A percentile compares a stretch with the other conserved stretches of the same genome.
Evolutionary conservation across 768 basidiomycete species (phyloP).

Genomic region (Guyanaporus albipodus): DNA sequence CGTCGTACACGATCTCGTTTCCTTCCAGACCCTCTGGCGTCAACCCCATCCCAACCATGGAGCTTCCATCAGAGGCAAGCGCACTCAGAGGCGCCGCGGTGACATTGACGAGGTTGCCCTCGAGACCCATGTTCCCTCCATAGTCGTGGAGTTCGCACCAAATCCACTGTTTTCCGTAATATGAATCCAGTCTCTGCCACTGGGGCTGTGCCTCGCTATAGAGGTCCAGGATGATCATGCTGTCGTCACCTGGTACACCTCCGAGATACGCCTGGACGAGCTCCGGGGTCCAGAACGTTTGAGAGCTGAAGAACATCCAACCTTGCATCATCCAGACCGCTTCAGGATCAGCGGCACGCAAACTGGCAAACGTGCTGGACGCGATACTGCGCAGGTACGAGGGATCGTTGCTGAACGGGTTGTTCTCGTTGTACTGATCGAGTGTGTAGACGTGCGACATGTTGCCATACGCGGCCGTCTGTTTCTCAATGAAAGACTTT

Average conservation of each 20-base stretch:
- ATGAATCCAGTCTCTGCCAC: slow-evolving; percentile 38
- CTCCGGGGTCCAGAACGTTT: slow-evolving; percentile 38
- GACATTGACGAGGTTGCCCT: slow-evolving; percentile 36
- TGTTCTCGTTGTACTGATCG: slow-evolving; percentile 43
- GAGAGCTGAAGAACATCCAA: slow-evolving; percentile 38
- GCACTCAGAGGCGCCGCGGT: slow-evolving; percentile 32
- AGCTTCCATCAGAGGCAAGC: slow-evolving; percentile 25
- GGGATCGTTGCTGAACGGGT: slow-evolving; percentile 32
- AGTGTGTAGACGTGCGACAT: slow-evolving; percentile 42
- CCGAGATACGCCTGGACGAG: slow-evolving; percentile 38
- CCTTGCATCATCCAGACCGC: slow-evolving; percentile 43
- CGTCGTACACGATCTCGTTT: slow-evolving; percentile 42
- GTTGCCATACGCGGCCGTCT: slow-evolving; percentile 35
- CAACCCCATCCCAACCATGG: slow-evolving; percentile 39
- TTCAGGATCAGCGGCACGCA: slow-evolving; percentile 37
- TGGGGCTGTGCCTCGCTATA: slow-evolving; percentile 39
- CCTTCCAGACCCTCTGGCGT: slow-evolving; percentile 40
- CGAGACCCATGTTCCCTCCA: slow-evolving; percentile 38
- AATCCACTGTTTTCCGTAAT: slow-evolving; percentile 40
- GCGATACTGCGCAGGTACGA: slow-evolving; percentile 34
- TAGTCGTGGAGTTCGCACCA: slow-evolving; percentile 41
- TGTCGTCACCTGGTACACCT: slow-evolving; percentile 35
- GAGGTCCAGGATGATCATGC: slow-evolving; percentile 40
- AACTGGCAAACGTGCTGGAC: slow-evolving; percentile 33
- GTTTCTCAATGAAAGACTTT: slow-evolving; percentile 37